Conservation (phyloP, 192 early-diverging fungal genomes). For the Podila horticola region DNA sequence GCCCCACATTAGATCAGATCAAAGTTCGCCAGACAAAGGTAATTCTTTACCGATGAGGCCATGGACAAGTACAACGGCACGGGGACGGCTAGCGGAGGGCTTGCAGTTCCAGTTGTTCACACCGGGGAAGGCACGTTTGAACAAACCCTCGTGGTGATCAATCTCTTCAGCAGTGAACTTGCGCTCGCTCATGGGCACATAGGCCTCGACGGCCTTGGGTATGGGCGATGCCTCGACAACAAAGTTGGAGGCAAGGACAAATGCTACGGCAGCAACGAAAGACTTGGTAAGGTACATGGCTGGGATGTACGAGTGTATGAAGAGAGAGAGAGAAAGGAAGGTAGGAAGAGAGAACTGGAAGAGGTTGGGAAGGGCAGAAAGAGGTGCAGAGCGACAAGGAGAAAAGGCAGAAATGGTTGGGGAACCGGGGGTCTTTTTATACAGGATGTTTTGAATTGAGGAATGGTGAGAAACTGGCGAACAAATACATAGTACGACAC, state of each 20-base stretch:
- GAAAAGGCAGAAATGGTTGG: not conserved
- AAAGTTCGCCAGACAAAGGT: not conserved
- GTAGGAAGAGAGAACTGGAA: not conserved
- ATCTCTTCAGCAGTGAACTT: conserved; percentile 29
- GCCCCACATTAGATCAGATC: too few species aligned
- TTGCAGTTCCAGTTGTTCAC: conserved; percentile 44
- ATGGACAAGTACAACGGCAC: conserved; percentile 33
- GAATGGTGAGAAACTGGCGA: too few species aligned
- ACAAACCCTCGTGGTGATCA: conserved; percentile 16
- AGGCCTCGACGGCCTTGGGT: conserved; percentile 5
- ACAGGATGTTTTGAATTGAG: not conserved
- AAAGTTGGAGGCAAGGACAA: conserved; percentile 16
- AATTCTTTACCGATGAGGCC: conserved; percentile 23
- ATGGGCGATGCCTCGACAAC: conserved; percentile 40
- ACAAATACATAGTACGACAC: too few species aligned
- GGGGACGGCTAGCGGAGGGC: conserved; percentile 20
- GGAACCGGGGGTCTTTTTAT: not conserved
- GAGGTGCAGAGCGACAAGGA: conserved; percentile 6
- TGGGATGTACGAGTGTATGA: not conserved
- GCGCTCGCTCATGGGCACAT: conserved; percentile 40
- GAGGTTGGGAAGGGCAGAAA: not conserved
- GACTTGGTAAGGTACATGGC: conserved; percentile 33
- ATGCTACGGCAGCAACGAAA: conserved; percentile 19
- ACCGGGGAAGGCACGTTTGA: conserved; percentile 30
- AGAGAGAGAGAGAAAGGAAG: not conserved